Evolutionary conservation across 257 asterid genomes (phyloP).

Genomic region (Solanum gracilifrons): DNA sequence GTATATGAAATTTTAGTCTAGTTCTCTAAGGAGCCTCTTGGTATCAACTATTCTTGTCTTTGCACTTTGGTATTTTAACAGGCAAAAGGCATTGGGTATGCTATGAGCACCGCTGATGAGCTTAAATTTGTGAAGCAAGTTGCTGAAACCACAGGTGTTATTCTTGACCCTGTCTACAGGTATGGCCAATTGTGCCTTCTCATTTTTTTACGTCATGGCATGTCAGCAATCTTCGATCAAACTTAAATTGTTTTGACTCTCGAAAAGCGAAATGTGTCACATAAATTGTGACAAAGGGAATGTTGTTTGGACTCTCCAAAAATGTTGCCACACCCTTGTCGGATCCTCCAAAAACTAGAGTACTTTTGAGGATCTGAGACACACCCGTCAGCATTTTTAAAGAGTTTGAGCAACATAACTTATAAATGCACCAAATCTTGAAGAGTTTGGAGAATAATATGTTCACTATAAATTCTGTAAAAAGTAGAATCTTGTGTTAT

Average conservation of each 20-base stretch:
- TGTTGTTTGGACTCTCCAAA: background rate
- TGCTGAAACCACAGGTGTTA: constrained; percentile 76
- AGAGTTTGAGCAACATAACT: background rate
- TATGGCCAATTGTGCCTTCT: constrained; percentile 9
- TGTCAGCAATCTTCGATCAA: too few species aligned
- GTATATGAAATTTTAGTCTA: background rate
- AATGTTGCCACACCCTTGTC: background rate
- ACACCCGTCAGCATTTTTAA: too few species aligned
- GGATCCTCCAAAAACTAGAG: background rate
- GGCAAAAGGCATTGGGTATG: constrained; percentile 99
- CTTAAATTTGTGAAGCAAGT: constrained; percentile 71
- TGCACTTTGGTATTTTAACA: constrained; percentile 14
- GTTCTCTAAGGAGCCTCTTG: background rate
- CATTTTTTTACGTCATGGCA: background rate
- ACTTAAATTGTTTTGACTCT: too few species aligned
- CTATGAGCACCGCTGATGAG: constrained; percentile 76
- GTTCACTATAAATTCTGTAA: background rate
- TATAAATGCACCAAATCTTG: background rate
- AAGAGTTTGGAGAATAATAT: background rate
- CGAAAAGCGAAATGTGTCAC: too few species aligned
- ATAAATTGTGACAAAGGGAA: too few species aligned
- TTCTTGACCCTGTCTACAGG: constrained; percentile 99
- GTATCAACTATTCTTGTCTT: background rate
- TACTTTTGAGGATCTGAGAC: background rate
- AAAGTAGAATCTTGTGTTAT: background rate